Evolutionary conservation across 202 grass and related monocot genomes (phyloP), one percentile per base, ranked within the genome.

Genomic region (Hordeum pubiflorum): DNA sequence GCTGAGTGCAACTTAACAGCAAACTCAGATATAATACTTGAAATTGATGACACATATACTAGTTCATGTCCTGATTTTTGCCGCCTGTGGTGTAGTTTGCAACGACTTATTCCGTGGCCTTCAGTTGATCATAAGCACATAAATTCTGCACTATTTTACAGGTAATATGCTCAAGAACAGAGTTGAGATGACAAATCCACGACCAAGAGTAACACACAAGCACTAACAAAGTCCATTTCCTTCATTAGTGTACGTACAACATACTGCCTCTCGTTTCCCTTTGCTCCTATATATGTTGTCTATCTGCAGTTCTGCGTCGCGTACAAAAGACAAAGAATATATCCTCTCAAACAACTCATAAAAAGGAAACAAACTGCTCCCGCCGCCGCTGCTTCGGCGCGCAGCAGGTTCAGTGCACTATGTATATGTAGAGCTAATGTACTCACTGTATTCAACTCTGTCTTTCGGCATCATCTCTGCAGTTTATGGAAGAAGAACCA

Each of bases 291-390:
- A 55, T 74, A 75, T 79, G 66, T 37, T 68, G 12, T 54, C 77
- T 81, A 72, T 81, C 65, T 81, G 79, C 79, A 60, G 36, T 72
- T 81, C 66, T 81, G 67, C 38, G n/a, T 61, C 50, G 62, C 74
- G 10, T 70, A 72, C 56, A 83, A 75, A 82, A 69, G 39, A 52
- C 39, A 84, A 88, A 67, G 57, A 41, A 23, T 80, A 84, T 69
- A 73, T 18, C 69, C 43, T 26, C 10, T 31, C 13, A 22, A 75
- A 69, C 40, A 82, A 46, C 14, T 76, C 43, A 76, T 37, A 69
- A 63, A 11, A 6, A 84, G 34, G 74, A 83, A 75, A 75, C 46
- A 60, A 73, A 37, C 72, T 63, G 31, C 26, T n/a, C n/a, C 55
- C 21, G 55, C 55, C 21, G 55, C n/a, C 3, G 17, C 59, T 26